Base-by-base conservation (phyloP, 1,139 yeast genomes). In the Nakaseomyces nivariensis region DNA sequence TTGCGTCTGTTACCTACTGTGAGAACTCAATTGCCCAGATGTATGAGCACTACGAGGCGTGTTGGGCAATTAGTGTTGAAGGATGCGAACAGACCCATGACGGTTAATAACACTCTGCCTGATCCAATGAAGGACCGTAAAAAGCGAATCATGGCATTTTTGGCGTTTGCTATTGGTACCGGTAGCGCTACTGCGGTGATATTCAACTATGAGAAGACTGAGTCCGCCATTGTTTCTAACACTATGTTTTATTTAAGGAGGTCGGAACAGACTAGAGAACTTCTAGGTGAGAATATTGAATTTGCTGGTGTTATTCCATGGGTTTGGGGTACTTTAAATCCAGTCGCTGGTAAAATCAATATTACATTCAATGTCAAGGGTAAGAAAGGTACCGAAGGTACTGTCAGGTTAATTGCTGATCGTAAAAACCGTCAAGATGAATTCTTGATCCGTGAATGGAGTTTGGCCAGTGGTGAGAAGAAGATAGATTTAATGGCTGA, bases 181-280 rank as follows among this genome's bases (percentile, higher is more conserved):
- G 76, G 80, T 8, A 70, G 78, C 6, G 73, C 92, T 5, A 76
- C 90, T 57, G 75, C 77, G 24, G 75, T 85, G 38, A 85, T 89
- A 58, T 82, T 90, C 76, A 89, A 92, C 72, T 90, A 90, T 69
- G 97, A 92, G 64, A 90, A 88, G 66, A 81, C 89, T 26, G 79
- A 85, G 49, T 85, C 95, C 7, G 96, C 97, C 1, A 79, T 90
- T 51, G 84, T 89, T 56, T 78, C 85, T 43, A 89, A 96, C n/a
- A 84, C 95, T 3, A 71, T 92, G 64, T 89, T 88, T 67, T 85
- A 87, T 53, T 71, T 92, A 58, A 78, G 97, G 62, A 76, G 96
- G 62, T 83, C 94, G 3, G 73, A 75, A n/a, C 58, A 70, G 45
- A 92, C 89, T n/a, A 72, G 77, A 45, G 77, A 76, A 22, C 64